Conservation (phyloP, 2,329 filamentous ascomycete genomes). For the Macroventuria anomochaeta region DNA sequence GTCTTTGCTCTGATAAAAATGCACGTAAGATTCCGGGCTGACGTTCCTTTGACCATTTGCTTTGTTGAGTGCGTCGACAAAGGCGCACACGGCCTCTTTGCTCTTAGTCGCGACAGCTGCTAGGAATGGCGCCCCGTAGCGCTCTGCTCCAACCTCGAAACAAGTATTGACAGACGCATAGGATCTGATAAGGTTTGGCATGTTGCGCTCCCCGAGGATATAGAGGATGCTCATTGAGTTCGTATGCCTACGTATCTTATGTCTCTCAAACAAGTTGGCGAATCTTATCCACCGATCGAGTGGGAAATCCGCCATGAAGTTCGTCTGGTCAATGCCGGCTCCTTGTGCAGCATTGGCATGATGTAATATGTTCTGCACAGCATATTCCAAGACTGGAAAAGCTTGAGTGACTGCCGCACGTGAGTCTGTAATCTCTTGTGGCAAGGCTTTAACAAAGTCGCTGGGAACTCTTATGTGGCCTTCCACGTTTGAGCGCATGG, state of each 20-base stretch:
- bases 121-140: slow-evolving; percentile 46
- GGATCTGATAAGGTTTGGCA: slow-evolving; percentile 40
- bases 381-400: background rate
- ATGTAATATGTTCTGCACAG: background rate
- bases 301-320: slow-evolving; percentile 31
- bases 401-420: too few relatives aligned
- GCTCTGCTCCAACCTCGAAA: slow-evolving; percentile 33
- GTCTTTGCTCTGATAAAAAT: background rate
- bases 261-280: slow-evolving; percentile 41
- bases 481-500: too few relatives aligned
- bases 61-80: background rate
- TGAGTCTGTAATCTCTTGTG: too few relatives aligned
- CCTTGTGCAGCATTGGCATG: slow-evolving; percentile 41
- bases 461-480: too few relatives aligned
- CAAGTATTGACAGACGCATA: slow-evolving; percentile 20
- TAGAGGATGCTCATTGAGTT: slow-evolving; percentile 22
- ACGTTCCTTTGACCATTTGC: too few relatives aligned
- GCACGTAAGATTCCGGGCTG: too few relatives aligned
- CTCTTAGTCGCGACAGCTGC: slow-evolving; percentile 32
- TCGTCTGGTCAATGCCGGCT: slow-evolving; percentile 22
- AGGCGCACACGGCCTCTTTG: background rate
- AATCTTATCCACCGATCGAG: slow-evolving; percentile 36
- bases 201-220: slow-evolving; percentile 28
- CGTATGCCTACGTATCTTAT: slow-evolving; percentile 21
- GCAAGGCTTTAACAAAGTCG: too few relatives aligned